Base-by-base conservation (phyloP, 2,329 filamentous ascomycete genomes). In the Incumbomyces delicatus region DNA sequence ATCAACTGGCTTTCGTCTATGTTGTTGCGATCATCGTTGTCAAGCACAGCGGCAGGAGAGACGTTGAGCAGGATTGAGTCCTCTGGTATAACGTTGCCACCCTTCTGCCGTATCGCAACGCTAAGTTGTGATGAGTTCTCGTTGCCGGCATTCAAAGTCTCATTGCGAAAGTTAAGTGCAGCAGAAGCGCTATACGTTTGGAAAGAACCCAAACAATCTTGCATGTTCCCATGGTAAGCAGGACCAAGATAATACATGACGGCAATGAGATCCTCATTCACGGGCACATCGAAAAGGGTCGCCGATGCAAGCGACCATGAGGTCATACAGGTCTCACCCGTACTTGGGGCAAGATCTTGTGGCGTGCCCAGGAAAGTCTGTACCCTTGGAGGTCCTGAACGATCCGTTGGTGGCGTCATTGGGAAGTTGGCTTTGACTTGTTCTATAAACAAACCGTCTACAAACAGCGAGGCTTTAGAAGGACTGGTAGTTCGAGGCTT, bases 111-210 rank as follows among this genome's bases (percentile, higher is more conserved):
- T 40, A 95, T 94, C 10, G 89, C 90, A 54, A 80, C 80, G 39
- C 95, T 77, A 43, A 98, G 95, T 56, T 96, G 90, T 1, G 92
- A 96, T 41, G 78, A 81, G 51, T 94, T 87, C 54, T 94, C 87
- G 60, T 88, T 94, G 11, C 88, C 89, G 1, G 87, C 83, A 63
- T 94, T 86, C 32, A 94, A 74, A 43, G 88, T 79, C 60, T 98
- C 92, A 58, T 96, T 96, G 38, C 90, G 83, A 44, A 95, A 75
- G 49, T 94, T 92, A 33, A 98, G 70, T 45, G 86, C 82, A 6
- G 92, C 90, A 1, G 92, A 96, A 6, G 92, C 90, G 58, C 85
- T 81, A 61, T 98, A 98, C 0, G 94, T 98, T 61, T 96, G 88
- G 59, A 98, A 94, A 1, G 88, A 90, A 4, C 94, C 92, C 12